Percentiles rank a stretch among this genome's conserved stretches.
Conservation (phyloP, 345 rosid species). For the Gossypium raimondii region DNA sequence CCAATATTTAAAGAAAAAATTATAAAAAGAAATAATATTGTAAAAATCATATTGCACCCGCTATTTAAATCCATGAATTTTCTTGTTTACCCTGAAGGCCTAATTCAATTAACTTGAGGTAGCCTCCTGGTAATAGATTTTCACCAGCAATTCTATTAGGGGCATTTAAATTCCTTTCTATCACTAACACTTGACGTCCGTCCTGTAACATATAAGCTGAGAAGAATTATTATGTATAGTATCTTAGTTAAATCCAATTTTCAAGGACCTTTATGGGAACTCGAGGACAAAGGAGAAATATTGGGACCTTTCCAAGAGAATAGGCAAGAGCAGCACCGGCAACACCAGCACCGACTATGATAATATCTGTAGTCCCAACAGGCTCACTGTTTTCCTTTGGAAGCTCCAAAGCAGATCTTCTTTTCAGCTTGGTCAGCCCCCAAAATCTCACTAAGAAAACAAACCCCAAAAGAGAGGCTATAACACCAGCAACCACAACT, state of each 20-base stretch:
- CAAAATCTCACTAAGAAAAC: neutral
- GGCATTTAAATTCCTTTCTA: conserved; percentile 17
- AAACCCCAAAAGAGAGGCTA: conserved; percentile 4
- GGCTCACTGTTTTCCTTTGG: neutral
- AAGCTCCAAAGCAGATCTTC: neutral
- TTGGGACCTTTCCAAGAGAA: conserved; percentile 37
- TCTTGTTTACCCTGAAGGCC: conserved; percentile 18
- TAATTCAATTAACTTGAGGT: conserved; percentile 20
- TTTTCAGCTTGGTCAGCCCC: neutral
- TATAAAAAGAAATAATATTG: too few species aligned
- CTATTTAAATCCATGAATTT: neutral
- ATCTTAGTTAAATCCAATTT: neutral
- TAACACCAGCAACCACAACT: neutral
- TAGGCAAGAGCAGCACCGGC: conserved; percentile 59
- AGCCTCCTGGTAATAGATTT: conserved; percentile 15
- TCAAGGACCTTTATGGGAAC: neutral
- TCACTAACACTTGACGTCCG: conserved; percentile 18
- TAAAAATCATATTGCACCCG: neutral
- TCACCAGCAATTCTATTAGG: conserved; percentile 25
- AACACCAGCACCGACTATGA: conserved; percentile 43
- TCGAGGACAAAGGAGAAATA: neutral
- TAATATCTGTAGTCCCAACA: conserved; percentile 16
- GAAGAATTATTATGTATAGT: too few species aligned
- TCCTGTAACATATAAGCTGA: conserved; percentile 9
- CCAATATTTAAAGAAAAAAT: neutral